Base-by-base conservation (phyloP, 768 basidiomycete species). In the Phaeotremella skinneri region DNA sequence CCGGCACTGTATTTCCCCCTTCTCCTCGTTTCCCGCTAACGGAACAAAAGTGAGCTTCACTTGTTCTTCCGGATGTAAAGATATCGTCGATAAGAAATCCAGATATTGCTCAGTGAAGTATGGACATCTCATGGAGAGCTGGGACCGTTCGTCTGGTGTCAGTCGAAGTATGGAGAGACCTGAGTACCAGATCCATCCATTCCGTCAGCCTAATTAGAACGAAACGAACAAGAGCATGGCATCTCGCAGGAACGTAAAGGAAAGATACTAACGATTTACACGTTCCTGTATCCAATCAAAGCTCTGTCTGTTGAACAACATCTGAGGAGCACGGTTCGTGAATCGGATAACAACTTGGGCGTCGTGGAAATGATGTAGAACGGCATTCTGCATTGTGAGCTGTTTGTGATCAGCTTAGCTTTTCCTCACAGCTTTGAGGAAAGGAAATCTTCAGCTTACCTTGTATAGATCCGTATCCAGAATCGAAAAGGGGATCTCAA, bases 381-480 rank as follows among this genome's bases (percentile, higher is more conserved):
- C 85, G 0, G 91, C 91, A 78, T 93, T 89, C 79, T 98, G 94
- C 94, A 96, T 98, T 0, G 91, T 89, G 48, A 96, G 81, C 90
- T 94, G 61, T 17, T 2, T 43, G 49, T 45, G 20, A 13, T 45
- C 23, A 21, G 43, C 23, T 20, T 21, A n/a, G 45, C 7, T 48
- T 7, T 48, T 7, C 20, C 45, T 48, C 45, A n/a, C n/a, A n/a
- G n/a, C 34, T 7, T 7, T 7, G 17, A 17, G 16, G 13, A 25
- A 5, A 21, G 5, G 48, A 4, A 16, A 23, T 43, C 43, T 17
- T 30, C 56, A 29, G 43, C 59, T 45, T 52, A 87, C 91, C 83
- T 94, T 98, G 84, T 97, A 97, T 29, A 94, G 79, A 76, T 97
- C 94, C 0, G 91, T 92, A 76, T 97, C 94, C 45, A 97, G 82